A percentile compares a stretch with the other conserved stretches of the same genome.
phyloP scores from a whole-genome alignment of 805 yeast species.

The Lachancea kluyveri region DNA sequence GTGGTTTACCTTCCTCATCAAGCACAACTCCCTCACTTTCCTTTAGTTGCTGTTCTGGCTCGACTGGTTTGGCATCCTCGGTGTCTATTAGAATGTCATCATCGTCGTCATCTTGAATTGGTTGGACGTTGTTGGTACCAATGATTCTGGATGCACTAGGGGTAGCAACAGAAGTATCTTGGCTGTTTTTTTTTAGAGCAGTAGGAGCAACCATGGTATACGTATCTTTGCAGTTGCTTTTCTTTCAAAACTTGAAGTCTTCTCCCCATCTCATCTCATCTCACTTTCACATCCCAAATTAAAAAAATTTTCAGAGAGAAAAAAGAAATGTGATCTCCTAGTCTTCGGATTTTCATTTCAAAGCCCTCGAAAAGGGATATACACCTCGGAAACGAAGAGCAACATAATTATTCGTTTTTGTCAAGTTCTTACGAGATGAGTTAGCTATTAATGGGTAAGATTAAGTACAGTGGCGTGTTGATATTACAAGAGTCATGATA shows the following conservation, averaged over 20 bases:
- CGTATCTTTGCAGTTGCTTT: neutral
- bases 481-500: too few species aligned
- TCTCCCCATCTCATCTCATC: slow-evolving; percentile 17
- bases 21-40: slow-evolving; percentile 31
- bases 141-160: slow-evolving; percentile 24
- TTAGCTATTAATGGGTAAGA: too few species aligned
- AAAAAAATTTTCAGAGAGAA: slow-evolving; percentile 11
- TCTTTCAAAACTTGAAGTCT: slow-evolving; percentile 13
- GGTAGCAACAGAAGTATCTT: slow-evolving; percentile 3
- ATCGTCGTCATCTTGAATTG: slow-evolving; percentile 32
- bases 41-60: slow-evolving; percentile 18
- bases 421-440: too few species aligned
- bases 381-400: too few species aligned
- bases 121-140: slow-evolving; percentile 26
- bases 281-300: slow-evolving; percentile 11
- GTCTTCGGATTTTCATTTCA: too few species aligned
- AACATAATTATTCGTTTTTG: too few species aligned
- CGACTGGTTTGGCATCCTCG: slow-evolving; percentile 12
- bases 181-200: slow-evolving; percentile 29
- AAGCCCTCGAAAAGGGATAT: neutral
- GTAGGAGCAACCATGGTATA: slow-evolving; percentile 42
- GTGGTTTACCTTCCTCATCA: slow-evolving; percentile 86
- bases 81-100: slow-evolving; percentile 37
- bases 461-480: too few species aligned
- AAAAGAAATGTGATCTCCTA: slow-evolving; percentile 2